Evolutionary conservation across 2,329 filamentous ascomycete species (phyloP).

Genomic region (Trichoderma sp.): DNA sequence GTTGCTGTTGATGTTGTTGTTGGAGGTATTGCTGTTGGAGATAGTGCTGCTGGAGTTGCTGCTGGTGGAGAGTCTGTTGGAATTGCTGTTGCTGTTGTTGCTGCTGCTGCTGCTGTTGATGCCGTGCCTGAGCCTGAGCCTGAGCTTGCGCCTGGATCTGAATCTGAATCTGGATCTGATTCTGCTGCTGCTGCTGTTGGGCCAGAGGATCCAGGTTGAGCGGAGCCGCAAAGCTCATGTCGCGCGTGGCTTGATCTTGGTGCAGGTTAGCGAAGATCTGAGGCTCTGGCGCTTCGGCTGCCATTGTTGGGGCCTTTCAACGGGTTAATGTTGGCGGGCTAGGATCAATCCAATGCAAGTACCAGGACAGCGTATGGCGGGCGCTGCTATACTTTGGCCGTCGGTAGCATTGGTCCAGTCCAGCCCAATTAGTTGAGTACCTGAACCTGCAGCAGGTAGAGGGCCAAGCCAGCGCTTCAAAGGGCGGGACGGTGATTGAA

Average conservation of each 20-base stretch:
- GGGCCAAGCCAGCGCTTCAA: background rate
- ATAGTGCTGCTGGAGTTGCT: conserved; percentile 26
- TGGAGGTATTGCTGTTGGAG: conserved; percentile 24
- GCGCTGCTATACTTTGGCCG: background rate
- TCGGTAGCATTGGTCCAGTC: background rate
- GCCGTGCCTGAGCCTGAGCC: background rate
- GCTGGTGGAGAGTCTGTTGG: conserved; percentile 25
- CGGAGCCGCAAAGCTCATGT: conserved; percentile 39
- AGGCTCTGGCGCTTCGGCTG: conserved; percentile 13
- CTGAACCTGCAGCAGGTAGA: no score
- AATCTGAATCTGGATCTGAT: background rate
- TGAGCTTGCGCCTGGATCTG: background rate
- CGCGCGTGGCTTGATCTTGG: conserved; percentile 21
- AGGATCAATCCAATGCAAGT: background rate
- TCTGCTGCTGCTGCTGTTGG: conserved; percentile 33
- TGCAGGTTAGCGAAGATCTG: conserved; percentile 17
- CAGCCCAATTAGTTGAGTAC: background rate
- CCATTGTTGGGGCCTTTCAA: conserved; percentile 5
- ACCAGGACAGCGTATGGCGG: conserved; percentile 12
- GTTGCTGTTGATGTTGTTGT: conserved; percentile 25
- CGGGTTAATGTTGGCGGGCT: background rate
- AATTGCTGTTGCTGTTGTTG: conserved; percentile 25
- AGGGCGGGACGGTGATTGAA: background rate
- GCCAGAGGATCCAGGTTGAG: conserved; percentile 28
- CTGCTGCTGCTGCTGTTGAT: conserved; percentile 22